Conservation (phyloP, 306 rosid species). For the Casuarina cunninghamiana region DNA sequence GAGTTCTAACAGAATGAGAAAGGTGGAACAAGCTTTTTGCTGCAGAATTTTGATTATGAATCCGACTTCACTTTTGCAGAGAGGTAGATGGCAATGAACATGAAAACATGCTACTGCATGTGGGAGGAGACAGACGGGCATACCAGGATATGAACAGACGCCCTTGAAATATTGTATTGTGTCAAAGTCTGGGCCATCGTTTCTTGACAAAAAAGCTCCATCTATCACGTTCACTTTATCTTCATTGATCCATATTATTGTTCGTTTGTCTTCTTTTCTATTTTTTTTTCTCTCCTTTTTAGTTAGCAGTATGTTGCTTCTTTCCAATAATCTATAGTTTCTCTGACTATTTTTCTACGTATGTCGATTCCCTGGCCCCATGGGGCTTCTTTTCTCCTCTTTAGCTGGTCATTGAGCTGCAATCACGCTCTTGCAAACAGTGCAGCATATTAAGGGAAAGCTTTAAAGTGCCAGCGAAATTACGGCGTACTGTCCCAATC, state of each 20-base stretch:
- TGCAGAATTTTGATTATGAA: constrained; percentile 4
- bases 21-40: constrained; percentile 36
- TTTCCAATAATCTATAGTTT: constrained; percentile 4
- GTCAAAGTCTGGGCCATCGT: constrained; percentile 48
- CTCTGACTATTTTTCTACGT: neutral
- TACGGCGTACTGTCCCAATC: constrained; percentile 42
- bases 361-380: neutral
- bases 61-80: constrained; percentile 24
- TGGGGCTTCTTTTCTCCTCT: constrained; percentile 8
- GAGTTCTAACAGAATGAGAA: constrained; percentile 18
- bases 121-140: constrained; percentile 54
- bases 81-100: constrained; percentile 35
- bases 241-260: constrained; percentile 7
- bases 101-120: constrained; percentile 45
- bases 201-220: constrained; percentile 18
- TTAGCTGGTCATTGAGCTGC: neutral
- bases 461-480: constrained; percentile 29
- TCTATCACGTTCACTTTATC: constrained; percentile 10
- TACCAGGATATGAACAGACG: constrained; percentile 37
- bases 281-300: neutral
- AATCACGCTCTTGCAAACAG: neutral
- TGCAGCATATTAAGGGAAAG: constrained; percentile 9
- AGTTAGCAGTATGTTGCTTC: neutral
- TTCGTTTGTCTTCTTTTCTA: neutral
- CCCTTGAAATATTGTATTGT: constrained; percentile 24